Percentiles rank a stretch among this genome's conserved stretches.
phyloP scores from a whole-genome alignment of 768 basidiomycete genomes.

The Psilocybe subaeruginosa region DNA sequence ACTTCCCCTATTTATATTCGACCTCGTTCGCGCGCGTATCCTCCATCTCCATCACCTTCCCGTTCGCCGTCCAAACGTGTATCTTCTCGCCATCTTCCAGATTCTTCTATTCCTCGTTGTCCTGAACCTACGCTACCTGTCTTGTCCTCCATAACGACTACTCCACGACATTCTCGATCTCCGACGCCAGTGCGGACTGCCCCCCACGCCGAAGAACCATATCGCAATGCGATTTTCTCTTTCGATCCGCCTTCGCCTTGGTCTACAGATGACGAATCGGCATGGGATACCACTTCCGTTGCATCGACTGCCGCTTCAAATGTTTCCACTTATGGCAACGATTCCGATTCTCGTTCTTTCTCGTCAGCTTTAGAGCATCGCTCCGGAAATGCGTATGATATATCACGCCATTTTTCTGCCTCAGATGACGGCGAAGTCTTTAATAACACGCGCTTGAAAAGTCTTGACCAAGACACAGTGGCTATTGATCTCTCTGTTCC shows the following conservation, averaged over 20 bases:
- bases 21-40: conserved; percentile 49
- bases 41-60: conserved; percentile 58
- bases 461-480: conserved; percentile 29
- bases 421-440: conserved; percentile 20
- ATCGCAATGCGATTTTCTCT: conserved; percentile 33
- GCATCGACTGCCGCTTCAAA: conserved; percentile 65
- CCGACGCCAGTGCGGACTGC: conserved; percentile 41
- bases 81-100: conserved; percentile 19
- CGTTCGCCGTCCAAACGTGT: conserved; percentile 25
- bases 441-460: conserved; percentile 21
- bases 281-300: conserved; percentile 73
- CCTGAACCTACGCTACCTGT: conserved; percentile 17
- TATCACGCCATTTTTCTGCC: conserved; percentile 6
- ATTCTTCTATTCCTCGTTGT: conserved; percentile 18
- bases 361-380: conserved; percentile 20
- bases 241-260: conserved; percentile 57
- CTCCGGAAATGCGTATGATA: background rate
- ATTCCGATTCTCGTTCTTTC: conserved; percentile 14
- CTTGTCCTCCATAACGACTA: conserved; percentile 25
- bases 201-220: conserved; percentile 25
- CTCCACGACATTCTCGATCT: conserved; percentile 35
- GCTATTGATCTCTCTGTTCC: conserved; percentile 45
- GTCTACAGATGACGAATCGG: conserved; percentile 79
- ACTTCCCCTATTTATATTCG: conserved; percentile 43
- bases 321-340: conserved; percentile 38